Conservation (phyloP, 495 filamentous ascomycete species). For the Annulohypoxylon moriforme region DNA sequence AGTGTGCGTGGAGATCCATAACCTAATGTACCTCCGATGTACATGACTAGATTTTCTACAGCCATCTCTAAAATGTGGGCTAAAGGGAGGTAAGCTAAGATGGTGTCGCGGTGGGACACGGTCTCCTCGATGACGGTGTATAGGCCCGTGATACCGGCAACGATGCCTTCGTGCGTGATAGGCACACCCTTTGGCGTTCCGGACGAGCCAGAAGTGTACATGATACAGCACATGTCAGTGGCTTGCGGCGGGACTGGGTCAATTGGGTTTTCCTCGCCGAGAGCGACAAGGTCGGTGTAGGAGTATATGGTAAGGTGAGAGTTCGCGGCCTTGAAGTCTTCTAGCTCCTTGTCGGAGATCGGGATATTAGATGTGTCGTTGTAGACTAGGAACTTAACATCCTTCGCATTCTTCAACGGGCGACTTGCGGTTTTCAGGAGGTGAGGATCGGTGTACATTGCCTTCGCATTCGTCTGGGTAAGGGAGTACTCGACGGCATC, state of each 20-base stretch:
- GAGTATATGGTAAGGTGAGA: slow-evolving; percentile 55
- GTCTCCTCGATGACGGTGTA: slow-evolving; percentile 56
- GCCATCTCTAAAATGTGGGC: slow-evolving; percentile 91
- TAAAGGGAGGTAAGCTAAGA: slow-evolving; percentile 86
- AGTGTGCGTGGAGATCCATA: slow-evolving; percentile 87
- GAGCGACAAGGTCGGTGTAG: slow-evolving; percentile 56
- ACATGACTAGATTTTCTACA: slow-evolving; percentile 79
- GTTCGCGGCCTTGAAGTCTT: slow-evolving; percentile 55
- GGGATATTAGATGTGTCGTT: slow-evolving; percentile 55
- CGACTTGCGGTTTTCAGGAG: slow-evolving; percentile 61
- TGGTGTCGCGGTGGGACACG: slow-evolving; percentile 66
- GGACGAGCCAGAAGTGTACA: slow-evolving; percentile 95
- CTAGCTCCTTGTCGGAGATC: slow-evolving; percentile 55
- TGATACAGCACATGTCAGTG: slow-evolving; percentile 84
- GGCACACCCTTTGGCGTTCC: slow-evolving; percentile 90
- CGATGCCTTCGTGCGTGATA: slow-evolving; percentile 78
- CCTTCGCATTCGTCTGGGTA: slow-evolving; percentile 67
- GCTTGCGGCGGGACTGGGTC: slow-evolving; percentile 73
- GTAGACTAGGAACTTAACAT: slow-evolving; percentile 59
- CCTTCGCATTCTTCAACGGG: slow-evolving; percentile 56
- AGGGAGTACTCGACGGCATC: slow-evolving; percentile 71
- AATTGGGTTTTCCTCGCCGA: slow-evolving; percentile 74
- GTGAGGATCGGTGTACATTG: slow-evolving; percentile 71
- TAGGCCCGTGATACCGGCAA: slow-evolving; percentile 69
- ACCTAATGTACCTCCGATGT: slow-evolving; percentile 79